Evolutionary conservation across 768 basidiomycete genomes (phyloP), one percentile per base, ranked within the genome.

Genomic region (Amanita exitialis): DNA sequence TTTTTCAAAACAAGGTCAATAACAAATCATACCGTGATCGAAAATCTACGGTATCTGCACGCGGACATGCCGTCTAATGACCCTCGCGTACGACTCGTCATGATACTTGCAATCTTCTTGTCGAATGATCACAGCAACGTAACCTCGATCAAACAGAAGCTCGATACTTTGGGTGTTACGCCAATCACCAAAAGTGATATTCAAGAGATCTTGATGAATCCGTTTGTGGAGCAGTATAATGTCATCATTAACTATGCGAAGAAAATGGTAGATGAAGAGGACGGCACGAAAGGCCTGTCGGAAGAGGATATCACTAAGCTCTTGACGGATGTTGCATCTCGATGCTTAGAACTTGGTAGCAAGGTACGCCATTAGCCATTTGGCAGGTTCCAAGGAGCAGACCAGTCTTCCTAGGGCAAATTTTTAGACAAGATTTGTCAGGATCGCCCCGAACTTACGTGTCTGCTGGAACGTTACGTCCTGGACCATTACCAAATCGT

Each of bases 1-100:
- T 90, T 88, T 66, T 64, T 80, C 56, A 79, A 73, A 42, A 82
- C 83, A 1, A 80, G 86, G 48, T 81, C 83, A 5, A 77, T 89
- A 53, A 78, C 77, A 20, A 71, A 65, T 23, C 44, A 63, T 18
- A 62, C 67, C 48, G 78, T 75, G 16, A 71, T 70, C 48, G 72
- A 73, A 57, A 74, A 74, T 30, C 71, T 90, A 35, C 75, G 79
- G 21, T 74, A 78, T 47, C 72, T 90, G 39, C 82, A 76, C 61
- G 63, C 67, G 42, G 86, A 89, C 59, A 88, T 84, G 61, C 81
- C 83, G 18, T 79, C 76, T 38, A 57, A 69, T 6, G 76, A 86
- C 58, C 72, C 74, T 18, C 69, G 69, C 43, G 82, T 80, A 55
- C 82, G 86, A 37, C 72, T 82, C 18, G 84, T 85, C 49, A 79